Evolutionary conservation across 345 rosid species (phyloP), one percentile per base, ranked within the genome.

Genomic region (Erodium maritimum): DNA sequence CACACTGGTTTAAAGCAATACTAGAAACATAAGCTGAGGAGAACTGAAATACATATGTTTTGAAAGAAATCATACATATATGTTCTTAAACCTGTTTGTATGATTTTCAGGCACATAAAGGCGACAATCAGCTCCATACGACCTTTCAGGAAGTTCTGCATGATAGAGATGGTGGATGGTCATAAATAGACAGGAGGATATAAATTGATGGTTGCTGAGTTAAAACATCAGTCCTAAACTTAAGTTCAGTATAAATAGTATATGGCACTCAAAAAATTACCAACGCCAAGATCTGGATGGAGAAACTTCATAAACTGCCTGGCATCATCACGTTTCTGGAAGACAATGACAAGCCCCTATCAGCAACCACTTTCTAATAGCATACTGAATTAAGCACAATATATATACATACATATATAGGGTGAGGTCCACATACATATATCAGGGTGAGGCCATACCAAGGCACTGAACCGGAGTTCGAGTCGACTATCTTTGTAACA

Each of bases 231-330:
- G n/a, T n/a, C n/a, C n/a, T 60, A 52, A 50, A 21, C 54, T 45
- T 5, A 23, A 50, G 45, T 45, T 17, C 21, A 11, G 21, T 22
- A 16, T 24, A 51, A 46, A 42, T 16, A 12, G 60, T 17, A 3
- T 5, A 5, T 54, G 55, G 34, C 21, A 60, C 48, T 16, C 11
- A 42, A 68, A 63, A 61, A 65, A 67, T 79, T 89, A 93, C 97
- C 96, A 25, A 90, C 75, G 57, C 97, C 99, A 63, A 93, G 97
- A 69, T 90, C 88, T 42, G 91, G 97, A 71, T 90, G 99, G 54
- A 93, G 99, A 77, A 85, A 93, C 80, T 90, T 93, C 99, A 93
- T 93, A 71, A 93, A 93, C 68, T 85, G 96, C 50, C 90, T 75
- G 4, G 97, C 96, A 83, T 90, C 88, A 69, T 87, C 96, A 62